Evolutionary conservation across 2,329 filamentous ascomycete genomes (phyloP), one percentile per base, ranked within the genome.

Genomic region (Xylaria sp.): DNA sequence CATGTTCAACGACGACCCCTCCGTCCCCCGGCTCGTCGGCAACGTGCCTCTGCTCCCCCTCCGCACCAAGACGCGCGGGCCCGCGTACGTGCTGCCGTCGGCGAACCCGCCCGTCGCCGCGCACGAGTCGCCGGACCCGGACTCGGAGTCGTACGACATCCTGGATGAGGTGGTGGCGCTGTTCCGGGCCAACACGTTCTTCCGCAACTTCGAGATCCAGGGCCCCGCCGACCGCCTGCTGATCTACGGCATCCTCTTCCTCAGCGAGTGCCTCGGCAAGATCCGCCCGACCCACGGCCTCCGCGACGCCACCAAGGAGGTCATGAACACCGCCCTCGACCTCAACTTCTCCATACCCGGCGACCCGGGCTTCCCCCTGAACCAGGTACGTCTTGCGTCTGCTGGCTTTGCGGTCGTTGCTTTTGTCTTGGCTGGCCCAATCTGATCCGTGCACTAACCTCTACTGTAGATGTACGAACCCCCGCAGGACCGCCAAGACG

Each of bases 161-260:
- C 86, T 98, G 57, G 95, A 99, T 80, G 95, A 99, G 82, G 88
- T 96, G 53, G 85, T 99, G 57, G 85, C 89, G 11, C 86, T 98
- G 51, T 99, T 98, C 85, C 92, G 95, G 67, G 94, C 95, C 72
- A 98, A 99, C 83, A 97, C 94, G 63, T 94, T 99, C 79, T 99
- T 98, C 85, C 91, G 95, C 73, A 99, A 98, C 85, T 99, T 99
- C 73, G 95, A 98, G 83, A 96, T 98, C 81, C 94, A 97, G 80
- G 95, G 95, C 13, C 91, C 92, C 25, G 94, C 95, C 60, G 95
- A 99, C 79, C 87, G 95, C 40, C 87, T 98, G 73, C 85, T 99
- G 69, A 93, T 98, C 73, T 99, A 99, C 80, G 94, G 94, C 65
- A 99, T 97, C 76, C 85, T 96, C 75, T 98, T 94, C 79, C 85